Percentiles rank a stretch among this genome's conserved stretches.
Conservation (phyloP, 768 basidiomycete genomes). For the Serendipita indica region DNA sequence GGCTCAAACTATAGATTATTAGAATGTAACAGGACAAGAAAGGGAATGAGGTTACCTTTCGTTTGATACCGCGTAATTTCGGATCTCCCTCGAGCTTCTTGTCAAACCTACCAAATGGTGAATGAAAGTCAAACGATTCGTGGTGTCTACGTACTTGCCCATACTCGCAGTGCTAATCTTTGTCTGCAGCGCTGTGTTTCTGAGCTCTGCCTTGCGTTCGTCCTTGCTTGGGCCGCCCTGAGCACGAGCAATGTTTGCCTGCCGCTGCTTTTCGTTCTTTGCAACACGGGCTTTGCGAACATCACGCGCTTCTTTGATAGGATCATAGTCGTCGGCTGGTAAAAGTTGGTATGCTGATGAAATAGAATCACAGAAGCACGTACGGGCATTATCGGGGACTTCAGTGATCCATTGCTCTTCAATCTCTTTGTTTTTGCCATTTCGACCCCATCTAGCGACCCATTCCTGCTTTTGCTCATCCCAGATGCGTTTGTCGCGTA, state of each 20-base stretch:
- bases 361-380: slow-evolving; percentile 19
- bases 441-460: slow-evolving; percentile 80
- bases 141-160: slow-evolving; percentile 34
- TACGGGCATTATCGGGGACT: slow-evolving; percentile 76
- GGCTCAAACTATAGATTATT: slow-evolving; percentile 57
- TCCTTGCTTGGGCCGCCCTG: slow-evolving; percentile 24
- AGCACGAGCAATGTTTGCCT: slow-evolving; percentile 55
- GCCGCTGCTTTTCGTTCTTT: slow-evolving; percentile 70
- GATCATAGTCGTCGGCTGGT: slow-evolving; percentile 43
- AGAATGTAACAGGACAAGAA: too few species aligned
- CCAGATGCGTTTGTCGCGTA: slow-evolving; percentile 69
- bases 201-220: slow-evolving; percentile 56
- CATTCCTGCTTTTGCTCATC: slow-evolving; percentile 92
- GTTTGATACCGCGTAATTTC: slow-evolving; percentile 73
- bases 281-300: slow-evolving; percentile 66
- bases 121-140: background rate
- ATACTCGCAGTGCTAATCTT: slow-evolving; percentile 84
- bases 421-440: slow-evolving; percentile 73
- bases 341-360: background rate
- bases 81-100: slow-evolving; percentile 82
- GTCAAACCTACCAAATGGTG: slow-evolving; percentile 46
- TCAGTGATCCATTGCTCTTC: slow-evolving; percentile 89
- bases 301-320: slow-evolving; percentile 55
- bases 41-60: slow-evolving; percentile 50
- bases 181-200: slow-evolving; percentile 58